A percentile compares a stretch with the other conserved stretches of the same genome.
phyloP scores from a whole-genome alignment of 75 land plant genomes.

The Cunninghamia lanceolata region DNA sequence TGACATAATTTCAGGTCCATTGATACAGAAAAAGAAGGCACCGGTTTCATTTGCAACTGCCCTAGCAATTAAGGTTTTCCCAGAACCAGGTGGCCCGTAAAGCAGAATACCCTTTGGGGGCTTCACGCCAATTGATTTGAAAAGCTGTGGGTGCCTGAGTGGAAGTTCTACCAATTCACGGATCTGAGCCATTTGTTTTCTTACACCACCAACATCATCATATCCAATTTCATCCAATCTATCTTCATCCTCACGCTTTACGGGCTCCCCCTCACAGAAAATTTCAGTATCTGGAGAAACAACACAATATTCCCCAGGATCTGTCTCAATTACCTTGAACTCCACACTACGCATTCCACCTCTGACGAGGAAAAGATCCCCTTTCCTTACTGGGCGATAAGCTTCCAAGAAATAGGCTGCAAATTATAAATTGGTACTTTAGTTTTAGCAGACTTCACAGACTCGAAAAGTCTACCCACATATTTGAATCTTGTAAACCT shows the following conservation, averaged over 20 bases:
- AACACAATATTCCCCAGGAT: conserved; percentile 79
- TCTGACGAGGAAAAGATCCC: conserved; percentile 81
- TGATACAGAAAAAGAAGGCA: conserved; percentile 79
- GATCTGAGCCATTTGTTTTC: conserved; percentile 90
- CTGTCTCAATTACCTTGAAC: conserved; percentile 80
- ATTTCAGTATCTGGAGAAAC: conserved; percentile 89
- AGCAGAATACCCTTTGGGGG: conserved; percentile 86
- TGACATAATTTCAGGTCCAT: conserved; percentile 89
- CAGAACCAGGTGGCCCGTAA: conserved; percentile 88
- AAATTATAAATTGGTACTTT: background rate
- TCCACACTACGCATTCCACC: conserved; percentile 91
- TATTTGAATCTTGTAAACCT: too few species aligned
- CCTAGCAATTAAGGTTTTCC: conserved; percentile 81
- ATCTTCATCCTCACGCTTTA: conserved; percentile 76
- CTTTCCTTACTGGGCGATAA: conserved; percentile 78
- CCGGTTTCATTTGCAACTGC: conserved; percentile 93
- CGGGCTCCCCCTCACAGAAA: conserved; percentile 82
- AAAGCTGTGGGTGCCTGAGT: conserved; percentile 79
- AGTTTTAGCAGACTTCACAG: background rate
- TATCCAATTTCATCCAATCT: conserved; percentile 79
- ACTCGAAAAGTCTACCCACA: background rate
- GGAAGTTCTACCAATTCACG: conserved; percentile 86
- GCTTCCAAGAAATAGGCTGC: conserved; percentile 81
- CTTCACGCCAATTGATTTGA: conserved; percentile 85
- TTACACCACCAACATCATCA: conserved; percentile 93